Conservation (phyloP, 352 stramenopile genomes). For the Blastocystis sp. region DNA sequence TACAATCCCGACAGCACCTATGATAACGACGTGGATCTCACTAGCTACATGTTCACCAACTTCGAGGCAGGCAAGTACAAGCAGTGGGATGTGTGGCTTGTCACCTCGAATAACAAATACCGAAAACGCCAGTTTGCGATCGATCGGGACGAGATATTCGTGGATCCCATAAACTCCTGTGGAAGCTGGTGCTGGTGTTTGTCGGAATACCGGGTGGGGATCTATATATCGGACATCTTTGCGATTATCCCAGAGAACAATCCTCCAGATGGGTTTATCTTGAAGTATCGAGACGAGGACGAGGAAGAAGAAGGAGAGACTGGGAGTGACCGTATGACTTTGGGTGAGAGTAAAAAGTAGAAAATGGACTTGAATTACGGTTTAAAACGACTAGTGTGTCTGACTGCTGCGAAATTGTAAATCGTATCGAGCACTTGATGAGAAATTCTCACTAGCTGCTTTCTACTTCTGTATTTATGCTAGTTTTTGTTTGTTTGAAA, state of each 20-base stretch:
- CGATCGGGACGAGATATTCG: conserved; percentile 41
- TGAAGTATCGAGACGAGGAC: conserved; percentile 19
- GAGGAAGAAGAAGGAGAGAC: neutral
- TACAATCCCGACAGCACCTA: neutral
- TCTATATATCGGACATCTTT: conserved; percentile 19
- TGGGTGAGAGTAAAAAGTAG: neutral
- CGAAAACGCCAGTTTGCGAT: conserved; percentile 18
- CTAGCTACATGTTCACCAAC: conserved; percentile 21
- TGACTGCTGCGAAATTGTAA: conserved; percentile 43
- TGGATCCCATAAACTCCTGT: neutral
- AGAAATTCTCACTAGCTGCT: conserved; percentile 42
- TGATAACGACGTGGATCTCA: neutral
- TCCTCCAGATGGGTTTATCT: neutral
- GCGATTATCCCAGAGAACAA: neutral
- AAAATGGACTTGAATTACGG: neutral
- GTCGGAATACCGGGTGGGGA: neutral
- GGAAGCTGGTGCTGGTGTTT: neutral
- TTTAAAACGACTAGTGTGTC: neutral
- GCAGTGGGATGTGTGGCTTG: neutral
- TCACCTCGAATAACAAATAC: conserved; percentile 1
- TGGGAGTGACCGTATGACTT: neutral
- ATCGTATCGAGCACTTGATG: conserved; percentile 37
- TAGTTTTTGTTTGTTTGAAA: neutral
- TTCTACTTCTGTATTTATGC: neutral
- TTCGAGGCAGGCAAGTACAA: conserved; percentile 48